Conservation (phyloP, 164 flowering plant species). For the Piper longum region DNA sequence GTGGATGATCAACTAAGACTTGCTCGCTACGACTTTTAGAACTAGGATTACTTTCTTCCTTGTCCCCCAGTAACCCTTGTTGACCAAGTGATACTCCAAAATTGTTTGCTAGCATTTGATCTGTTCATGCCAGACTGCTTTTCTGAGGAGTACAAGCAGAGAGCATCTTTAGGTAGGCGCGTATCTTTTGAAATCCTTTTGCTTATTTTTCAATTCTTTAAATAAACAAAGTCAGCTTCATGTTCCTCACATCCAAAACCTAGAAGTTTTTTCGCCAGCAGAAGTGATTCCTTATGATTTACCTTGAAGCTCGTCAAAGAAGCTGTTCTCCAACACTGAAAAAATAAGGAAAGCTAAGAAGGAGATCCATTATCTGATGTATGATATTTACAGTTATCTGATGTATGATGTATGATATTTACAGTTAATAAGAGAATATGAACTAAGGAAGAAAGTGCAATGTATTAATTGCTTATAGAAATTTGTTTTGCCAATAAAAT, state of each 20-base stretch:
- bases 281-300: constrained; percentile 36
- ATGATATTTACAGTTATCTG: not conserved
- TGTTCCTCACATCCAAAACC: constrained; percentile 46
- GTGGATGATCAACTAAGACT: constrained; percentile 5
- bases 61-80: constrained; percentile 5
- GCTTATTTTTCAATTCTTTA: constrained; percentile 28
- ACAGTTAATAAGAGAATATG: too few species aligned
- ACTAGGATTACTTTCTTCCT: constrained; percentile 8
- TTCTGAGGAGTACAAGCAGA: constrained; percentile 4
- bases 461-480: too few species aligned
- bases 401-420: not conserved
- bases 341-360: not conserved
- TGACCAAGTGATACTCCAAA: constrained; percentile 2
- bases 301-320: constrained; percentile 37
- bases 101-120: not conserved
- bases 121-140: not conserved
- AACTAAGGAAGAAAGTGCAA: too few species aligned
- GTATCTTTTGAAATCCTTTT: constrained; percentile 18
- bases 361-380: not conserved
- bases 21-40: not conserved
- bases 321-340: constrained; percentile 69
- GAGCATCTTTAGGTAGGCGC: not conserved
- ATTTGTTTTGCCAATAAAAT: too few species aligned
- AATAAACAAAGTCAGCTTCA: constrained; percentile 35
- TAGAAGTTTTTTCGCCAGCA: constrained; percentile 38